A percentile compares a stretch with the other conserved stretches of the same genome.
These are phyloP conservation scores for Medicago lupulina DNA, from an alignment of 306 rosid genomes.

Conservation along the genomic window DNA sequence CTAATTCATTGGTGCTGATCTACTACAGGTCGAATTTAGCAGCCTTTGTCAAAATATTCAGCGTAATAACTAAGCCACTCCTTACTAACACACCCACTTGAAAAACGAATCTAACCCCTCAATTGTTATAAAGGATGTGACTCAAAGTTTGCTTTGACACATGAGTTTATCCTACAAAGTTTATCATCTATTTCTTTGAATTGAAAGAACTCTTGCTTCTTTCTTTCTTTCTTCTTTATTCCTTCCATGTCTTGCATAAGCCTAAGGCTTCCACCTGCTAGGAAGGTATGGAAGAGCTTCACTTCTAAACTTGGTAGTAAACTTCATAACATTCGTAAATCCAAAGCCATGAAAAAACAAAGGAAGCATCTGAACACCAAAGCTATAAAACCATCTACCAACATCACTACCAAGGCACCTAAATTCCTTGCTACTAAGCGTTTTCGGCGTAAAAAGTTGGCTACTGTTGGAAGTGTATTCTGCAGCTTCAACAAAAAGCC, in stretches of 20 bases:
- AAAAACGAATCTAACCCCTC: slow-evolving; percentile 30
- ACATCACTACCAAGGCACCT: slow-evolving; percentile 25
- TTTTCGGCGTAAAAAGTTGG: slow-evolving; percentile 36
- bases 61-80: slow-evolving; percentile 49
- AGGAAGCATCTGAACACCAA: slow-evolving; percentile 36
- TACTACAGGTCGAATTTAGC: slow-evolving; percentile 2
- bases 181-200: background rate
- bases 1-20: background rate
- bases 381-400: background rate
- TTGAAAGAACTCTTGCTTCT: background rate
- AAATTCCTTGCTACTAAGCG: slow-evolving; percentile 37
- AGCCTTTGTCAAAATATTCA: slow-evolving; percentile 38
- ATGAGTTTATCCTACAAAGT: background rate
- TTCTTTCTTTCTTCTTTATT: background rate
- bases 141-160: slow-evolving; percentile 11
- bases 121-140: slow-evolving; percentile 23
- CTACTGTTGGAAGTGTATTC: slow-evolving; percentile 10
- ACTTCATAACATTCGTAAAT: slow-evolving; percentile 54
- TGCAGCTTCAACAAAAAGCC: slow-evolving; percentile 40
- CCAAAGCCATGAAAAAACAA: slow-evolving; percentile 58
- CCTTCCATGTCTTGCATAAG: slow-evolving; percentile 57
- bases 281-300: slow-evolving; percentile 70
- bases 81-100: background rate
- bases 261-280: slow-evolving; percentile 59
- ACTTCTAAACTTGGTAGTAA: slow-evolving; percentile 57